These are phyloP conservation scores for Geotrichum macrosporum DNA, from an alignment of 1,139 yeast genomes.

Conservation along the genomic window DNA sequence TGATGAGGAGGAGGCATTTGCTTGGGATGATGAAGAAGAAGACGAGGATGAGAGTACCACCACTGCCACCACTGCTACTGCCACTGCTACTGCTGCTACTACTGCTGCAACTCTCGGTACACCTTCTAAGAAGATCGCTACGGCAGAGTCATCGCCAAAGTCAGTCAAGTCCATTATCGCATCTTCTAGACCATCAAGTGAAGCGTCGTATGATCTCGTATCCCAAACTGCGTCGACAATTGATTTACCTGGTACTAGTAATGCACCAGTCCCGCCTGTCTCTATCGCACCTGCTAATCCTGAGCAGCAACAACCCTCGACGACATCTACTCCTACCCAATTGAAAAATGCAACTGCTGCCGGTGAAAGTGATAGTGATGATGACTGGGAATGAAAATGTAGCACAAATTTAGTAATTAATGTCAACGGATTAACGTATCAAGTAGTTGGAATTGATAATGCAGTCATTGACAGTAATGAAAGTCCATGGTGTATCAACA, in stretches of 20 bases:
- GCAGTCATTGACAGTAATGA: too few relatives aligned
- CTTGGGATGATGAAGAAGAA: constrained; percentile 61
- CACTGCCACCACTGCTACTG: too few relatives aligned
- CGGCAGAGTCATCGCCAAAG: background rate
- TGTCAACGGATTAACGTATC: background rate
- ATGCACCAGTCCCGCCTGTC: too few relatives aligned
- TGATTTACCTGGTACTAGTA: constrained; percentile 30
- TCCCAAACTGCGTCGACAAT: constrained; percentile 39
- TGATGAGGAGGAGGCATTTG: constrained; percentile 55
- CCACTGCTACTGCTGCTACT: constrained; percentile 24
- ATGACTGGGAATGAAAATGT: constrained; percentile 18
- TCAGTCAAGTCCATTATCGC: background rate
- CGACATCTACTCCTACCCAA: constrained; percentile 6
- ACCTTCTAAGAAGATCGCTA: background rate
- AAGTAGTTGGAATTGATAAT: background rate
- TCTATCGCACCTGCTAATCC: constrained; percentile 21
- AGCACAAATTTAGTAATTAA: background rate
- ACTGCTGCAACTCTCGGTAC: too few relatives aligned
- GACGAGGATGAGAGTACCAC: constrained; percentile 30
- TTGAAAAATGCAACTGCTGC: background rate
- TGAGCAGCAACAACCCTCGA: constrained; percentile 6
- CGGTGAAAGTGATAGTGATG: constrained; percentile 15
- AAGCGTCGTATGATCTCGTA: constrained; percentile 42
- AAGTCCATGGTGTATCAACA: too few relatives aligned
- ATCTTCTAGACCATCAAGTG: constrained; percentile 40